Base-by-base conservation (phyloP, 805 yeast species). In the Pichia insulana region DNA sequence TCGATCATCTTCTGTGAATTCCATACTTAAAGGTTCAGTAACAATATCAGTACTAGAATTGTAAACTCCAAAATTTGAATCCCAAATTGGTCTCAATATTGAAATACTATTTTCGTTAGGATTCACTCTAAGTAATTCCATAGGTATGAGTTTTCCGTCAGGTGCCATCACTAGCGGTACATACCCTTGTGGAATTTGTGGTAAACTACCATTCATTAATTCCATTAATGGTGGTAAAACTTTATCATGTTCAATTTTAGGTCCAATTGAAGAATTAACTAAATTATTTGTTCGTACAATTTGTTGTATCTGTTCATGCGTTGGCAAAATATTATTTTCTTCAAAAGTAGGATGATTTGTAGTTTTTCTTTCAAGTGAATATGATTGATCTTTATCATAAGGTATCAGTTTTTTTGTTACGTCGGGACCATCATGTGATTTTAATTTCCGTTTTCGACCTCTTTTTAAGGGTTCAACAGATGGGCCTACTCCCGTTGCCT, bases 101-200 rank as follows among this genome's bases (percentile, higher is more conserved):
- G 48, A 41, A 4, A 39, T 19, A 6, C 8, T 34, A 20, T 36
- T 25, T 28, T 30, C 33, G 3, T 25, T 19, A 2, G n/a, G 19
- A 12, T 38, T 25, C 7, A 37, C 30, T 15, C 40, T 37, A 10
- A 50, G 50, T 34, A 47, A 50, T 34, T 55, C 58, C 55, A 58
- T 50, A 2, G 62, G 62, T 25, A 53, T 52, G 19, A 58, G 35
- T 18, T 46, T 47, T 2, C 62, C 62, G 33, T 54, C 51, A 0
- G 62, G 62, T 10, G 62, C 51, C 61, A 58, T 56, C 51, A 58
- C 45, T 36, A 58, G 49, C 4, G 61, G 62, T 15, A 56, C 46
- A 37, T 49, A 58, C 1, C 62, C 62, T n/a, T 47, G 40, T 0
- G 59, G 59, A 10, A 58, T 49, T 8, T 50, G 43, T 1, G 39